Evolutionary conservation across 2,329 filamentous ascomycete genomes (phyloP), one percentile per base, ranked within the genome.

Genomic region (Fusarium citri): DNA sequence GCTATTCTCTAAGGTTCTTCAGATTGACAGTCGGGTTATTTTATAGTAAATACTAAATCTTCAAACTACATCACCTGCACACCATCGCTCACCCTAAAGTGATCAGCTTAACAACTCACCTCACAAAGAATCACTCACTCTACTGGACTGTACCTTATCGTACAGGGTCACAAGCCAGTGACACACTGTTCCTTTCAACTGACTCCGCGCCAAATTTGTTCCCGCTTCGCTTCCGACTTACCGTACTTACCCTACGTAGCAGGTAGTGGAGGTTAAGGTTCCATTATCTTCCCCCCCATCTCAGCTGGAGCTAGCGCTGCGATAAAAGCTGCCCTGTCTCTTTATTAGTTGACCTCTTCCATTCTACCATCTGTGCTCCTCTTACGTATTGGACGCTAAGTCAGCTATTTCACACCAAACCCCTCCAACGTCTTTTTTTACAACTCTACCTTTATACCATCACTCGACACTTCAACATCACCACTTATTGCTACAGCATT

Each of bases 161-260:
- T 37, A 37, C 46, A 68, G 67, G 67, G 72, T 72, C 72, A 75
- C 72, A 75, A 76, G 77, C 76, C 74, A 73, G 74, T 69, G 72
- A 72, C 76, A 76, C 74, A 70, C 69, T 64, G 64, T 55, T 49
- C 47, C 47, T 59, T 70, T 74, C 76, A 74, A 66, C 37, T 55
- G 73, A 76, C 76, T 74, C 73, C 70, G 69, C 67, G 65, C 73
- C 66, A 75, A 72, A 66, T 70, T 75, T 75, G 62, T 69, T 68
- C 69, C 73, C 66, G 70, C 62, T 71, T 75, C 71, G 66, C 55
- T 67, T 71, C 71, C 34, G 34, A 37, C 18, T 37, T 37, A n/a
- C 34, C 34, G 34, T 37, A 37, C 34, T 37, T 37, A 37, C 34
- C 34, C 34, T 37, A 37, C 18, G 34, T 37, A 37, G 18, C 34